Evolutionary conservation across 139 green algal genomes (phyloP), one percentile per base, ranked within the genome.

Genomic region (Gonium pectorale): DNA sequence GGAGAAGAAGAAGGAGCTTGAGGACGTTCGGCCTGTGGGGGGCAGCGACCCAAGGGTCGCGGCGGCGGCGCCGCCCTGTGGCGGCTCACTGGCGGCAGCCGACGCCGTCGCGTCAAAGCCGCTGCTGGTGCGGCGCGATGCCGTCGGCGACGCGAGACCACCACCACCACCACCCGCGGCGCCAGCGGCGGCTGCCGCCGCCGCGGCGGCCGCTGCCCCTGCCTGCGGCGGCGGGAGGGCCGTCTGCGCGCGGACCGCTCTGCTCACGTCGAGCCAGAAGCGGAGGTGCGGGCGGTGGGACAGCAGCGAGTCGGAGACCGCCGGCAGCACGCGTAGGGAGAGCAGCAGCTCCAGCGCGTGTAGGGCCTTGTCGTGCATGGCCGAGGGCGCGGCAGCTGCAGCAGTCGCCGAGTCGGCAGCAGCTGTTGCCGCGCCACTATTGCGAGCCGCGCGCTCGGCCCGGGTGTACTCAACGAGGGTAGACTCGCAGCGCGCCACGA

Each of bases 401-500:
- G 68, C 68, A 19, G 68, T 11, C 68, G 19, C 22, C 13, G 49
- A 56, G 13, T 13, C 13, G 49, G 49, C 17, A 26, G n/a, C n/a
- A n/a, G n/a, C n/a, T n/a, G n/a, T n/a, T n/a, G n/a, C n/a, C n/a
- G n/a, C n/a, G n/a, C n/a, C n/a, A n/a, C n/a, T n/a, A 15, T 2
- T 4, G 59, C 59, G 59, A 9, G 2, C 13, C 9, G 54, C 6
- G 37, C 75, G 44, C 60, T 84, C 78, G 2, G 31, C 44, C 8
- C 62, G 62, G 0, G 33, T 80, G 62, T 77, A 89, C 5, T 54
- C 51, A 3, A 17, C 13, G 5, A 89, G 75, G 15, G 85, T 41
- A 24, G 68, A 52, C 15, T 94, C 71, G 56, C 88, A 94, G 43
- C 93, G 86, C 17, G 78, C 43, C 29, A 98, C 64, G 51, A 98